These are phyloP conservation scores for Fusarium caatingaense DNA, from an alignment of 2,329 filamentous ascomycete species.

Conservation along the genomic window DNA sequence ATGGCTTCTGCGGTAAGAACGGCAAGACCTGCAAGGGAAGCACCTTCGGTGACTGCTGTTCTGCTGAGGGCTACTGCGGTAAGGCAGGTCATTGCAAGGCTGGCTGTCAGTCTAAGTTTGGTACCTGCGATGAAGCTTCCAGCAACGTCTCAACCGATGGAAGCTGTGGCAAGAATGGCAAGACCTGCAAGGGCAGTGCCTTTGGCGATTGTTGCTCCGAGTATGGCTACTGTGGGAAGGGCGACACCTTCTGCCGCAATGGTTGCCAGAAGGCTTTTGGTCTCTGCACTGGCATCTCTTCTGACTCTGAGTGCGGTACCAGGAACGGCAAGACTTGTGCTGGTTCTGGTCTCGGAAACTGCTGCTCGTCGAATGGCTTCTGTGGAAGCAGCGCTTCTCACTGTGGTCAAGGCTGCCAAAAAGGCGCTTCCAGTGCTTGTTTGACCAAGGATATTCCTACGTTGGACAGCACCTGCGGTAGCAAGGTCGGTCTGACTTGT, in stretches of 20 bases:
- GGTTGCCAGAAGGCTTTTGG: slow-evolving; percentile 5
- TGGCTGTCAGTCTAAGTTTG: background rate
- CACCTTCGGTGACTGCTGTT: slow-evolving; percentile 13
- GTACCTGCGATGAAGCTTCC: background rate
- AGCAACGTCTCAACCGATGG: slow-evolving; percentile 5
- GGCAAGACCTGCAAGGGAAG: slow-evolving; percentile 15
- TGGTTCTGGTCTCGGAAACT: slow-evolving; percentile 16
- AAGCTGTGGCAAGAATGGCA: slow-evolving; percentile 16
- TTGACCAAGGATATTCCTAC: slow-evolving; percentile 3
- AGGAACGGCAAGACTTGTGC: slow-evolving; percentile 19
- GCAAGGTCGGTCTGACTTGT: slow-evolving; percentile 9
- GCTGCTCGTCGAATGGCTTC: slow-evolving; percentile 6
- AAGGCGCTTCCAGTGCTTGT: background rate
- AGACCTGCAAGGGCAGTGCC: slow-evolving; percentile 8
- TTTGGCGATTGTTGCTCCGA: slow-evolving; percentile 13
- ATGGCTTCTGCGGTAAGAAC: slow-evolving; percentile 10
- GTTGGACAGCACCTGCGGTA: background rate
- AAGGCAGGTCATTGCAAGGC: background rate
- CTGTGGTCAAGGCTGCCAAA: slow-evolving; percentile 21
- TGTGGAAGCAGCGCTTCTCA: slow-evolving; percentile 13
- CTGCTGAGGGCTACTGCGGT: slow-evolving; percentile 10
- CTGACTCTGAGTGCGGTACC: slow-evolving; percentile 4
- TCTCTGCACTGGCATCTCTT: background rate
- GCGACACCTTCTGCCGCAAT: background rate
- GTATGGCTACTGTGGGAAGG: slow-evolving; percentile 12